phyloP scores from a whole-genome alignment of 805 yeast species.

The Kluyveromyces siamensis region DNA sequence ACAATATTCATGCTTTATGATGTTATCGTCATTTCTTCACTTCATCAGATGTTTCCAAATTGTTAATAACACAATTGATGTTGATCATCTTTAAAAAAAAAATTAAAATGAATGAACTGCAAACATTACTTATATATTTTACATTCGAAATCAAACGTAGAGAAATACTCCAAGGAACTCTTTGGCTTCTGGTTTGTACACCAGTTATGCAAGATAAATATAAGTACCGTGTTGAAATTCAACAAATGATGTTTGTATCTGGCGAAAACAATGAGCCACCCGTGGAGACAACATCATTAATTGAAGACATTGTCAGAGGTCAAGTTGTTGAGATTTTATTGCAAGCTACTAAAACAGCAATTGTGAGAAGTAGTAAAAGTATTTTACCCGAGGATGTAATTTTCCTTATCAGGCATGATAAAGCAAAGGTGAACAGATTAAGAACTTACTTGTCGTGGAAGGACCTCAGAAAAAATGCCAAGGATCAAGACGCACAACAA shows the following conservation, averaged over 20 bases:
- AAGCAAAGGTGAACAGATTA: conserved; percentile 84
- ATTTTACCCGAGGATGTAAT: conserved; percentile 90
- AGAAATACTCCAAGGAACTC: conserved; percentile 7
- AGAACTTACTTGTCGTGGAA: conserved; percentile 94
- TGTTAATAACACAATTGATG: not conserved
- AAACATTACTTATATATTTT: not conserved
- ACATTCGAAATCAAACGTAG: conserved; percentile 14
- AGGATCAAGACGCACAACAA: conserved; percentile 57
- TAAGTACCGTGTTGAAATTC: conserved; percentile 85
- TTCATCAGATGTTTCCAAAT: too few relatives aligned
- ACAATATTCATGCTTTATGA: conserved; percentile 11
- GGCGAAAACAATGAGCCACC: conserved; percentile 97
- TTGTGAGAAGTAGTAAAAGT: conserved; percentile 69
- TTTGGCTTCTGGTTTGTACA: not conserved
- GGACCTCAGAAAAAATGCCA: conserved; percentile 80
- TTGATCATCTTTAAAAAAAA: not conserved
- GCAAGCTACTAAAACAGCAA: conserved; percentile 73
- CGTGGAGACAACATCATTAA: conserved; percentile 78
- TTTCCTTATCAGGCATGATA: conserved; percentile 84
- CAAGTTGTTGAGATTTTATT: conserved; percentile 82
- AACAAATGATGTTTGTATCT: conserved; percentile 97
- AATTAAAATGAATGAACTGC: not conserved
- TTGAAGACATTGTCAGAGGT: conserved; percentile 90
- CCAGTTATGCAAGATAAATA: conserved; percentile 37
- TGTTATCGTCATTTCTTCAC: not conserved